phyloP scores from a whole-genome alignment of 1,284 basidiomycete species.

The Coriolopsis trogii region DNA sequence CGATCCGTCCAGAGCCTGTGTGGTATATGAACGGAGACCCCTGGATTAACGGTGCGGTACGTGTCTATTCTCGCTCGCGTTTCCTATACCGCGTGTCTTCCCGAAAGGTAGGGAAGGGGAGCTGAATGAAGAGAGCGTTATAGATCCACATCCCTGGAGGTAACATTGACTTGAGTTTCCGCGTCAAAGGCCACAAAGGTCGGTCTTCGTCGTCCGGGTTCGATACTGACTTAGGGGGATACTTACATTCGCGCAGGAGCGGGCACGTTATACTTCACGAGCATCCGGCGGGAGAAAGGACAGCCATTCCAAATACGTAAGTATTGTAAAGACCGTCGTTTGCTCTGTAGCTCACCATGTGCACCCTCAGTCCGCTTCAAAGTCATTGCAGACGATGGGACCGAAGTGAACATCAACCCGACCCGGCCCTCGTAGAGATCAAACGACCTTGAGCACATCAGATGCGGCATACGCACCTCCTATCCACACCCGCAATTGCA shows the following conservation, averaged over 20 bases:
- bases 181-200: conserved; percentile 74
- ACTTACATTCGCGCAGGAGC: conserved; percentile 43
- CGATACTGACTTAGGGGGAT: background rate
- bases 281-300: conserved; percentile 77
- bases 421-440: conserved; percentile 9
- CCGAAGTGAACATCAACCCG: conserved; percentile 43
- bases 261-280: conserved; percentile 81
- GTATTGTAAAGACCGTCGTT: conserved; percentile 26
- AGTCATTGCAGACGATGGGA: conserved; percentile 68
- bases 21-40: conserved; percentile 83
- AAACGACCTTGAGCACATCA: too few species aligned
- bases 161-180: conserved; percentile 75
- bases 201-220: conserved; percentile 18
- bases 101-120: background rate
- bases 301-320: conserved; percentile 66
- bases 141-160: conserved; percentile 77
- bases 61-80: conserved; percentile 28
- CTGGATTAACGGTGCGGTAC: conserved; percentile 66
- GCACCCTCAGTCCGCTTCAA: conserved; percentile 62
- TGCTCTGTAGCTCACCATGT: background rate
- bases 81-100: background rate
- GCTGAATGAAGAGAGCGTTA: background rate
- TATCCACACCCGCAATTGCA: too few species aligned
- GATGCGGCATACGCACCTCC: too few species aligned
- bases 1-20: conserved; percentile 68